Evolutionary conservation across 345 rosid genomes (phyloP), one percentile per base, ranked within the genome.

Genomic region (Populus davidiana): DNA sequence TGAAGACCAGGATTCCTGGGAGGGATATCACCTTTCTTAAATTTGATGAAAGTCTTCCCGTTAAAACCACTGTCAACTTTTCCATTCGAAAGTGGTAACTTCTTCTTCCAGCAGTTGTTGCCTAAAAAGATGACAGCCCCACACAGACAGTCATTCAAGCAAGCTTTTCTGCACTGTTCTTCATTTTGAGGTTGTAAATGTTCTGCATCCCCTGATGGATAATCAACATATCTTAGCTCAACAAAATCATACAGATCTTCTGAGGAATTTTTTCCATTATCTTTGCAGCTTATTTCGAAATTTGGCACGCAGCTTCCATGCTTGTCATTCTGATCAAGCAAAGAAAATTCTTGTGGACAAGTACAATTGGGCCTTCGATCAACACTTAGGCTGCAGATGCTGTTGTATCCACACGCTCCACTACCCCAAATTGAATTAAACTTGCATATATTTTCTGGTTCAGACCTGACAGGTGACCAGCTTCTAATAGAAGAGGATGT

Each of bases 11-110:
- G 69, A 29, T 10, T 50, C 36, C 41, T 27, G 5, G 0, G 63
- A 71, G 75, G 69, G 29, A 25, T 1, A 20, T 62, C 43, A 23
- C 67, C 78, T 80, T 75, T 80, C 52, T 78, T 68, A 20, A 75
- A 27, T 72, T 85, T 85, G 76, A 85, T 75, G 52, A 82, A 69
- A 67, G 84, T 79, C 68, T 70, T 82, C 2, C 66, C 59, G 9
- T 25, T 64, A 66, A 61, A 50, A 16, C 10, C 49, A 5, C 1
- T 14, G 43, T 80, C 71, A 7, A 50, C 29, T 65, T 74, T 72
- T 12, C 88, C 88, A 31, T 85, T 82, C n/a, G 84, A 78, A 9
- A 85, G 82, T 7, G 88, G 88, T 17, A 80, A 44, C 71, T 80
- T 82, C 84, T 85, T 85, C 88, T 85, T 83, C 82, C 82, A 80